These are phyloP conservation scores for Rubia yunnanensis DNA, from an alignment of 257 asterid genomes.

Conservation along the genomic window DNA sequence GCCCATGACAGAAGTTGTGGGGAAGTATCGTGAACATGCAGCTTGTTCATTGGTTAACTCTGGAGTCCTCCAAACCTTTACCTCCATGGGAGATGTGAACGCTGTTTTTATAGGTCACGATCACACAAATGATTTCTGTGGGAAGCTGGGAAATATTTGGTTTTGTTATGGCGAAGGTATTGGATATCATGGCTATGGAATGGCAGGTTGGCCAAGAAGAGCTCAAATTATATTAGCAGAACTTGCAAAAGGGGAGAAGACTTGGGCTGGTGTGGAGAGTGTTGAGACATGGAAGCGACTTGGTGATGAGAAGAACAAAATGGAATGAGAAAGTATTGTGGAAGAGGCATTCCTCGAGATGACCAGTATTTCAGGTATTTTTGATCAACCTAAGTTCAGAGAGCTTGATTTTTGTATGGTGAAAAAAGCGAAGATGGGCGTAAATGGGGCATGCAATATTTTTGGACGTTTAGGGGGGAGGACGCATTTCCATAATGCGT, in stretches of 20 bases:
- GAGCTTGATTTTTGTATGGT: too few species aligned
- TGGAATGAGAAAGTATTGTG: slow-evolving; percentile 76
- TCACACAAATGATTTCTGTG: slow-evolving; percentile 89
- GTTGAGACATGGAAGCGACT: slow-evolving; percentile 85
- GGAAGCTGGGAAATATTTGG: slow-evolving; percentile 63
- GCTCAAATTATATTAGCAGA: slow-evolving; percentile 64
- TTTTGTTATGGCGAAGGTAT: slow-evolving; percentile 94
- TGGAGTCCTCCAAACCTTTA: slow-evolving; percentile 57
- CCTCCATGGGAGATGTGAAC: slow-evolving; percentile 64
- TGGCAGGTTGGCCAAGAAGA: slow-evolving; percentile 67
- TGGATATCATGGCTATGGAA: slow-evolving; percentile 91
- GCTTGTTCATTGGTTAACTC: slow-evolving; percentile 70
- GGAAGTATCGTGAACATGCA: slow-evolving; percentile 43
- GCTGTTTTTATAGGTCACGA: slow-evolving; percentile 91
- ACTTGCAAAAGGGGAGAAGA: slow-evolving; percentile 46
- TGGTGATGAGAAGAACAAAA: slow-evolving; percentile 52
- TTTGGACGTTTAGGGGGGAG: too few species aligned
- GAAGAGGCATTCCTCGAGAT: slow-evolving; percentile 31
- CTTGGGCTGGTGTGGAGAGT: slow-evolving; percentile 58
- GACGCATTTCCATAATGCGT: too few species aligned
- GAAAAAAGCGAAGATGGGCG: too few species aligned
- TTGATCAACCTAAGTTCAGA: not conserved
- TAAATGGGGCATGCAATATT: too few species aligned
- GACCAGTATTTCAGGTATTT: slow-evolving; percentile 5
- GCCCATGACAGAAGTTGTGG: slow-evolving; percentile 51